Evolutionary conservation across 257 asterid species (phyloP), one percentile per base, ranked within the genome.

Genomic region (Ocimum tenuiflorum): DNA sequence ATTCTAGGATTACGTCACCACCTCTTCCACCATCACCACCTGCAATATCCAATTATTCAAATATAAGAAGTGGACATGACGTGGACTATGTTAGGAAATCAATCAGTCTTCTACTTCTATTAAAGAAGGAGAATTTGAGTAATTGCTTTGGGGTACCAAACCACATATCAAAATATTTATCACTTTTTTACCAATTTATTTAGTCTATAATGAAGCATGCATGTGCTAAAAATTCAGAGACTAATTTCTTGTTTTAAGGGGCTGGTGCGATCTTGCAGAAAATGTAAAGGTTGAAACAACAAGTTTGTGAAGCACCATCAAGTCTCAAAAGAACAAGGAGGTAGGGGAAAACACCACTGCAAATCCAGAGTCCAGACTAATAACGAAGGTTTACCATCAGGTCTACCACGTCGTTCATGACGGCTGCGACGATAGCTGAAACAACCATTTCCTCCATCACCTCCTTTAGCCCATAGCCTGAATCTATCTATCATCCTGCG

Each of bases 11-110:
- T 29, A 92, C 96, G 14, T 92, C 91, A 61, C 99, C 99, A 36
- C 99, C 97, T 80, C 83, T 75, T 62, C 99, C 99, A 65, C 99
- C 99, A 81, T 83, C 83, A 45, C 95, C 97, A 70, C 99, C 97
- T 92, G 79, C 79, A 82, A 60, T 56, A 38, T 10, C 62, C 62
- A 36, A 55, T 35, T 51, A 24, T 57, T 13, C 60, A 56, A n/a
- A 59, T 70, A 33, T 58, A 53, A 70, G 52, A 31, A 51, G 69
- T 41, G 22, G 58, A 23, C 58, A 69, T 10, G 18, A 27, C 9
- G 19, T 73, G 22, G 31, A 51, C 24, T 14, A 39, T 10, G n/a
- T 13, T 18, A 53, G 65, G 56, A 68, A 68, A 62, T 69, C 35
- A 70, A 31, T 45, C 14, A 38, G 11, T 65, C 41, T 47, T 63